Base-by-base conservation (phyloP, 495 filamentous ascomycete species). In the Arthonia radiata region DNA sequence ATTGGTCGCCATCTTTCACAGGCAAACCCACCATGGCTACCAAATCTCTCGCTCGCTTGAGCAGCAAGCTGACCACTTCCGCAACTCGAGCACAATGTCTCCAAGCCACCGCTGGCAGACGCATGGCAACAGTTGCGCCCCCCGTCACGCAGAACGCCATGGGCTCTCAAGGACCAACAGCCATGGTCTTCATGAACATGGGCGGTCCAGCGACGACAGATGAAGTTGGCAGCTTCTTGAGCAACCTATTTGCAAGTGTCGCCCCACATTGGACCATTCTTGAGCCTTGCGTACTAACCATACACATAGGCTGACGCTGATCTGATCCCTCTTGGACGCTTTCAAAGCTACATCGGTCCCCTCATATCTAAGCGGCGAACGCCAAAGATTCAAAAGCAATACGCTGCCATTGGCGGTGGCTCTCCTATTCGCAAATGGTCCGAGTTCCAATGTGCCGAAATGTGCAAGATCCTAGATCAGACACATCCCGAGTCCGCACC, bases 121-220 rank as follows among this genome's bases (percentile, higher is more conserved):
- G n/a, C n/a, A n/a, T n/a, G n/a, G n/a, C n/a, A n/a, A n/a, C n/a
- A n/a, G n/a, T n/a, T n/a, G n/a, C n/a, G n/a, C n/a, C n/a, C n/a
- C n/a, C n/a, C n/a, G n/a, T n/a, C n/a, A n/a, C n/a, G n/a, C n/a
- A n/a, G n/a, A n/a, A 29, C 17, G 42, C 52, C 2, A 56, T 56
- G 1, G 51, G 62, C 9, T 57, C 64, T 0, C 64, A 68, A 42
- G 68, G 68, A 1, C 68, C 68, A 4, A 99, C 89, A 0, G 89
- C 89, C 21, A 91, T 99, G 64, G 83, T 99, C 4, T 91, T 99
- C 35, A 61, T 99, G 47, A 99, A 99, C 52, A 99, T 99, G 89
- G 89, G 89, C 29, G 89, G 89, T 6, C 89, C 89, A 4, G 79
- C 79, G 9, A 92, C 74, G 4, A 67, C 69, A 7, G 57, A 70